Percentiles rank a stretch among this genome's conserved stretches.
phyloP scores from a whole-genome alignment of 805 yeast species.

The Suhomyces prunicola region DNA sequence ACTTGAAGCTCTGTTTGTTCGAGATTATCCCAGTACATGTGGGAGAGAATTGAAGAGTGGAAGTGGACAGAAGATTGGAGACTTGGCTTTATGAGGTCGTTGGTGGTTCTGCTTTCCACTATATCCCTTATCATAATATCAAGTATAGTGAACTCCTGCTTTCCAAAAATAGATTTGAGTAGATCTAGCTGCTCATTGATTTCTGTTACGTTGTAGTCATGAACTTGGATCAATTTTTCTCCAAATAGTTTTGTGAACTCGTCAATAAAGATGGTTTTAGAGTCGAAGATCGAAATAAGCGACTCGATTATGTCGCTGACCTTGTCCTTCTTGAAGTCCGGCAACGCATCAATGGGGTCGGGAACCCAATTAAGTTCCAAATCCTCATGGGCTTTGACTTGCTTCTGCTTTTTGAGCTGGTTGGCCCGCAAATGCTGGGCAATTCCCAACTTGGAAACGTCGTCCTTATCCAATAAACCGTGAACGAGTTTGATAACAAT shows the following conservation, averaged over 20 bases:
- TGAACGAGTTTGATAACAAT: constrained; percentile 65
- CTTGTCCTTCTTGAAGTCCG: constrained; percentile 65
- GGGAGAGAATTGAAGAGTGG: constrained; percentile 65
- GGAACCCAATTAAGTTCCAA: constrained; percentile 68
- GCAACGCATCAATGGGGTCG: constrained; percentile 87
- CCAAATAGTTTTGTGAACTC: constrained; percentile 66
- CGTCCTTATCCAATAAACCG: constrained; percentile 56
- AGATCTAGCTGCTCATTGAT: constrained; percentile 45
- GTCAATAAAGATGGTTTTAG: constrained; percentile 60
- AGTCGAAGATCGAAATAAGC: constrained; percentile 67
- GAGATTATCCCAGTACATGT: constrained; percentile 64
- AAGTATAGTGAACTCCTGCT: constrained; percentile 59
- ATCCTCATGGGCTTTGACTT: constrained; percentile 19
- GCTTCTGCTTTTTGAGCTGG: not conserved
- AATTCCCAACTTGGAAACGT: constrained; percentile 46
- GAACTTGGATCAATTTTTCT: constrained; percentile 45
- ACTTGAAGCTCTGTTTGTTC: constrained; percentile 40
- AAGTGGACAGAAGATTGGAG: constrained; percentile 17
- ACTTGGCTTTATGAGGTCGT: constrained; percentile 31
- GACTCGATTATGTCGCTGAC: constrained; percentile 70
- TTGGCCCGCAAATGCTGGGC: constrained; percentile 47
- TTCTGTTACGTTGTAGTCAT: constrained; percentile 38
- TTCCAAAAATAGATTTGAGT: constrained; percentile 64
- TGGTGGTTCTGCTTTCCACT: constrained; percentile 49
- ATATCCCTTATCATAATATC: constrained; percentile 86